phyloP scores from a whole-genome alignment of 768 basidiomycete species.

The Boletellus ananas region DNA sequence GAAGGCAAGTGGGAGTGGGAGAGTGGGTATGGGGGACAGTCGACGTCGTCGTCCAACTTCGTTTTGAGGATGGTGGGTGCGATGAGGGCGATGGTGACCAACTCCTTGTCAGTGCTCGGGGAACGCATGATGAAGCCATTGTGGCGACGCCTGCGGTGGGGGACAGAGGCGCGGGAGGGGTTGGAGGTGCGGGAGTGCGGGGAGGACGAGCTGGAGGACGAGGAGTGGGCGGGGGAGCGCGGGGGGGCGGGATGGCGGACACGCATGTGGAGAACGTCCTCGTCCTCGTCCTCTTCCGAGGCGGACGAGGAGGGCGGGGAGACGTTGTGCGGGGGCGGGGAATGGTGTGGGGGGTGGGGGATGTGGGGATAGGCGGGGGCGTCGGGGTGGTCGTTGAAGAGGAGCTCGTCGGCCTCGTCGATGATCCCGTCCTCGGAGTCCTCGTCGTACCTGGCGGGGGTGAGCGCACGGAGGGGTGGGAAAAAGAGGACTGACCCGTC shows the following conservation, averaged over 20 bases:
- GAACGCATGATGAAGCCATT: conserved; percentile 40
- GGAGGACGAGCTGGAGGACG: conserved; percentile 24
- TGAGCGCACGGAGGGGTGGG: neutral
- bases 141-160: conserved; percentile 34
- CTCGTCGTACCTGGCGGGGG: conserved; percentile 54
- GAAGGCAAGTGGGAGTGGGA: conserved; percentile 11
- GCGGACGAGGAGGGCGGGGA: conserved; percentile 32
- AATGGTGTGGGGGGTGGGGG: conserved; percentile 14
- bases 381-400: conserved; percentile 23
- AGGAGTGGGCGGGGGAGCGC: conserved; percentile 39
- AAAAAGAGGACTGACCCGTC: conserved; percentile 52
- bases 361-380: conserved; percentile 7
- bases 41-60: conserved; percentile 48
- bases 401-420: conserved; percentile 44
- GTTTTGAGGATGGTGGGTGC: conserved; percentile 88
- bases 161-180: conserved; percentile 14
- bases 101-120: conserved; percentile 41
- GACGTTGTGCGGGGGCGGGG: conserved; percentile 19
- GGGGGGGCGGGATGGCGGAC: conserved; percentile 29
- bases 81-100: conserved; percentile 68
- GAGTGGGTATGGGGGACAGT: conserved; percentile 10
- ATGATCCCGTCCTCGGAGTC: conserved; percentile 57
- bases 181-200: conserved; percentile 28
- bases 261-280: conserved; percentile 66
- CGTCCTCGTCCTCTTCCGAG: conserved; percentile 43